Evolutionary conservation across 139 green algal genomes (phyloP).

Genomic region (Micractinium conductrix): DNA sequence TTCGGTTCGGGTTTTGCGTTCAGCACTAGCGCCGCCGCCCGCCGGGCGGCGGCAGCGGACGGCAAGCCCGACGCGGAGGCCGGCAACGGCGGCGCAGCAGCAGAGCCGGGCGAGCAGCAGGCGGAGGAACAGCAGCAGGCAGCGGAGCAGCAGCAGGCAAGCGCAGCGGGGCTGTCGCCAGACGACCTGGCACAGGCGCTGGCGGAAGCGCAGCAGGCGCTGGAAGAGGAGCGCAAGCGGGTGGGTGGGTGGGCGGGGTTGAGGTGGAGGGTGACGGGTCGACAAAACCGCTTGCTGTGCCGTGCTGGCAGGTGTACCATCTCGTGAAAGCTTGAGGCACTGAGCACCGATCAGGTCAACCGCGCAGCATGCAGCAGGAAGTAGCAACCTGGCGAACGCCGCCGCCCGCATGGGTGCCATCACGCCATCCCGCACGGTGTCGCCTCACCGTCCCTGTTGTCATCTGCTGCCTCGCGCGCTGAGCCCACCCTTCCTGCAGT

Average conservation of each 20-base stretch:
- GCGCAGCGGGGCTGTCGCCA: neutral
- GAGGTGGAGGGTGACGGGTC: neutral
- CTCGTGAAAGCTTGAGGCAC: no score
- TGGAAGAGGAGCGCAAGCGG: constrained; percentile 38
- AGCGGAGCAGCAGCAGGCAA: constrained; percentile 12
- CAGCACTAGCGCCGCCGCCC: constrained; percentile 15
- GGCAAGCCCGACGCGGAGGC: neutral
- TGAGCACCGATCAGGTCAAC: no score
- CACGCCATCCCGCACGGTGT: no score
- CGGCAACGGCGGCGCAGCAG: neutral
- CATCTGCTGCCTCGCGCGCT: neutral
- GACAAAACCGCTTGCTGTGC: no score
- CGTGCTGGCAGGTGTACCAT: no score
- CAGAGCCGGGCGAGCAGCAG: neutral
- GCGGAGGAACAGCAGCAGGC: constrained; percentile 1
- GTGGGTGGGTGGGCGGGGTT: constrained; percentile 29
- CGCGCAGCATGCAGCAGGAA: no score
- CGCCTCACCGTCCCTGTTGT: no score
- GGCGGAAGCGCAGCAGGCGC: neutral
- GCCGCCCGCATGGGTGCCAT: neutral
- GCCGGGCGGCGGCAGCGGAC: constrained; percentile 1
- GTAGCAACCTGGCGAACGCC: neutral
- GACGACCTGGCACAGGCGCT: constrained; percentile 28
- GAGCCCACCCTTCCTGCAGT: constrained; percentile 44
- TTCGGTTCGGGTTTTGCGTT: constrained; percentile 29